phyloP scores from a whole-genome alignment of 176 grass and related monocot genomes.

The Carex littledalei region DNA sequence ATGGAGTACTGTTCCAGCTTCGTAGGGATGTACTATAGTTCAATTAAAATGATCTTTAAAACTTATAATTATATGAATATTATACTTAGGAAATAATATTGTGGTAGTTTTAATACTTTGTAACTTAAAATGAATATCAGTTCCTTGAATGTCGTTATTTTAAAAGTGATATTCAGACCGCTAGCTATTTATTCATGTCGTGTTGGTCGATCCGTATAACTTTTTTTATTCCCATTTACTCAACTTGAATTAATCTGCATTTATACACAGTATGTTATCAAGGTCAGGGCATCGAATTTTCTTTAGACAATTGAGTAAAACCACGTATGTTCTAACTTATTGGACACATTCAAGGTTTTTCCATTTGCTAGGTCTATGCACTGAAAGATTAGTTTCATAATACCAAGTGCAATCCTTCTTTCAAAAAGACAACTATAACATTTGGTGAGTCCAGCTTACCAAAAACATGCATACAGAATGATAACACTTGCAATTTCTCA shows the following conservation, averaged over 20 bases:
- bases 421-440: too few species aligned
- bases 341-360: background rate
- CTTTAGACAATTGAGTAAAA: too few species aligned
- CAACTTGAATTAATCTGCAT: background rate
- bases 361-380: background rate
- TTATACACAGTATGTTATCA: too few species aligned
- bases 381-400: background rate
- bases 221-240: too few species aligned
- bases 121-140: background rate
- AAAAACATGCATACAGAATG: too few species aligned
- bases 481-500: too few species aligned
- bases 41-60: too few species aligned
- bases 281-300: too few species aligned
- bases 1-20: background rate
- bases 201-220: background rate
- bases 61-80: too few species aligned
- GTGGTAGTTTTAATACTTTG: background rate
- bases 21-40: background rate
- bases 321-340: background rate
- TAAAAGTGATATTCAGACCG: background rate
- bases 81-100: background rate
- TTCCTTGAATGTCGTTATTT: background rate
- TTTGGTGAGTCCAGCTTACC: too few species aligned
- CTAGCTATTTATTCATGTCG: background rate
- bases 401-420: background rate